phyloP scores from a whole-genome alignment of 2,329 filamentous ascomycete genomes.

The Xylariaceae sp. region DNA sequence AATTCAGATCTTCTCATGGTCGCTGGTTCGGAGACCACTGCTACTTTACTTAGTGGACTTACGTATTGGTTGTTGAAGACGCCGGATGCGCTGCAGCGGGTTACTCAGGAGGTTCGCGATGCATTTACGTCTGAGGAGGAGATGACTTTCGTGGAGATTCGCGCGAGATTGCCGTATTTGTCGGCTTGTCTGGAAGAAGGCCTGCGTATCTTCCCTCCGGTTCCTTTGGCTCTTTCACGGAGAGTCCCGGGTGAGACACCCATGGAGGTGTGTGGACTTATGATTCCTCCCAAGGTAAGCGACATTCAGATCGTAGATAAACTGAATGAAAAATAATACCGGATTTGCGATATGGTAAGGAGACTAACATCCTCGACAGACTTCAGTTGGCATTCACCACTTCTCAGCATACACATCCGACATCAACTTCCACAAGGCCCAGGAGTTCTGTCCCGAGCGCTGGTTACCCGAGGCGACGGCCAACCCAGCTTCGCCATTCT shows the following conservation, averaged over 20 bases:
- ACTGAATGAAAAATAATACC: background rate
- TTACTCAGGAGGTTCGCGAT: slow-evolving; percentile 38
- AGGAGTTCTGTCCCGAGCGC: slow-evolving; percentile 25
- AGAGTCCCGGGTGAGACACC: slow-evolving; percentile 3
- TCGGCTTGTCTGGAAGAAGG: slow-evolving; percentile 25
- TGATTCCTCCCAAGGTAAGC: slow-evolving; percentile 18
- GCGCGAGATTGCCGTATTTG: slow-evolving; percentile 22
- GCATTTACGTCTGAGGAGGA: slow-evolving; percentile 43
- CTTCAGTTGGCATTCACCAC: slow-evolving; percentile 24
- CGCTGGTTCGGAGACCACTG: slow-evolving; percentile 30
- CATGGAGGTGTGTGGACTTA: slow-evolving; percentile 3
- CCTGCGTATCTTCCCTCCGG: slow-evolving; percentile 24
- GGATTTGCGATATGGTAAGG: background rate
- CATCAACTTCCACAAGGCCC: slow-evolving; percentile 24
- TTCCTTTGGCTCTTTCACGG: slow-evolving; percentile 12
- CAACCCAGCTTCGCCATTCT: slow-evolving; percentile 12
- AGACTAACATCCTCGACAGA: slow-evolving; percentile 3
- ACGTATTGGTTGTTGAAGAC: slow-evolving; percentile 30
- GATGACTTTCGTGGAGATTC: slow-evolving; percentile 35
- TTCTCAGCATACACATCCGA: slow-evolving; percentile 23
- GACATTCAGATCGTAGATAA: background rate
- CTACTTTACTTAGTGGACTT: slow-evolving; percentile 25
- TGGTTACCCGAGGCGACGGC: slow-evolving; percentile 22
- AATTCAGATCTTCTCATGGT: slow-evolving; percentile 31
- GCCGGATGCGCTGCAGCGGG: slow-evolving; percentile 25